Base-by-base conservation (phyloP, 305 asterid genomes). In the Petunia hybrid region DNA sequence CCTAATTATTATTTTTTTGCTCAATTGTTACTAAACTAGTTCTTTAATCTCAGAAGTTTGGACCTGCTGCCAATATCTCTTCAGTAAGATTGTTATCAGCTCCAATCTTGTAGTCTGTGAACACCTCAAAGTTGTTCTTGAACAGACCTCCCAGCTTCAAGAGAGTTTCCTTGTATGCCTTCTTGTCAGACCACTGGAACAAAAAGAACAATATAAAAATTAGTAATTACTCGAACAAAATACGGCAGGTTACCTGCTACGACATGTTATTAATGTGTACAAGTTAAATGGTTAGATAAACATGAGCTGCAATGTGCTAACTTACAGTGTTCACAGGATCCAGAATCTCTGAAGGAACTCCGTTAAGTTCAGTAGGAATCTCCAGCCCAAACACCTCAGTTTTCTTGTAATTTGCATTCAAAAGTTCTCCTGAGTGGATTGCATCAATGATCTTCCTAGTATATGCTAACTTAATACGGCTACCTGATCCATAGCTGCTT, bases 391-490 rank as follows among this genome's bases (percentile, higher is more conserved):
- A 95, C 42, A 94, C 93, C 6, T 95, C 91, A 0, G 97, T 94
- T 85, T 85, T 91, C 12, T 57, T 83, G 88, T 94, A 94, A n/a
- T 87, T 91, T 31, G 93, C 98, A 3, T 92, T 13, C 66, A 92
- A 74, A 74, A 95, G 97, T 40, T 71, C 84, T 38, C 99, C 98
- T 0, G 97, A 91, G 86, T 95, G 99, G 77, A 95, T 95, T 59
- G 98, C 97, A 31, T 95, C 98, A 5, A 95, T 95, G 74, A 95
- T 95, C 80, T 92, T 95, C 87, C 99, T 89, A 4, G 99, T 95
- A 83, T 94, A 89, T 51, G 97, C 93, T 79, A 94, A 85, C 85
- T 94, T 94, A 89, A 95, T 91, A 63, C 99, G 90, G n/a, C 77
- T 91, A 55, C 99, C 99, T 0, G 92, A 82, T 59, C 97, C 98